Percentiles rank a stretch among this genome's conserved stretches.
Evolutionary conservation across 768 basidiomycete genomes (phyloP).

Genomic region (Mycena rebaudengoi): DNA sequence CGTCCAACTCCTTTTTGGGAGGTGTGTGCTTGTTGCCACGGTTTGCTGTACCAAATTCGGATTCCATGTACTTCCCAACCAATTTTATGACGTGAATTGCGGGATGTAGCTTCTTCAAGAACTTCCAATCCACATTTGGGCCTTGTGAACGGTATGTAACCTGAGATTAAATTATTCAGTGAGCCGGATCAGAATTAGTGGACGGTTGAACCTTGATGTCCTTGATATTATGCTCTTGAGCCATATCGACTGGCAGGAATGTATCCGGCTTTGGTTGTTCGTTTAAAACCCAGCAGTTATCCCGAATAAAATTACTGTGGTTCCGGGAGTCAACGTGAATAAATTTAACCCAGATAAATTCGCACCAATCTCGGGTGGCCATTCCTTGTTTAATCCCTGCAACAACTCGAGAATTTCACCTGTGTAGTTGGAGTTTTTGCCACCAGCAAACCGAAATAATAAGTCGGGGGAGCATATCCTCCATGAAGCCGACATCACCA

Average conservation of each 20-base stretch:
- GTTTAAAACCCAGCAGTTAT: conserved; percentile 44
- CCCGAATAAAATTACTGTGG: conserved; percentile 40
- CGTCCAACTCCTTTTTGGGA: background rate
- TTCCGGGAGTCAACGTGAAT: too few relatives aligned
- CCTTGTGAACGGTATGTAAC: conserved; percentile 42
- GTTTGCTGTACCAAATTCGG: conserved; percentile 31
- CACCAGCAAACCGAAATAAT: background rate
- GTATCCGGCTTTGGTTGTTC: conserved; percentile 30
- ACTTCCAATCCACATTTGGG: conserved; percentile 40
- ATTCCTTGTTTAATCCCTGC: too few relatives aligned
- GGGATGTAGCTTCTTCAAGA: conserved; percentile 42
- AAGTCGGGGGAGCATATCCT: background rate
- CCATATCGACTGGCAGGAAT: conserved; percentile 39
- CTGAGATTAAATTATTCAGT: conserved; percentile 7
- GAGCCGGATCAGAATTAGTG: too few relatives aligned
- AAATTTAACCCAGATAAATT: too few relatives aligned
- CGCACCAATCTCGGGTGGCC: too few relatives aligned
- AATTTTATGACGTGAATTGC: conserved; percentile 37
- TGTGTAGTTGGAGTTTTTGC: too few relatives aligned
- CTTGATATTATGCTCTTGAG: conserved; percentile 47
- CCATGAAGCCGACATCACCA: background rate
- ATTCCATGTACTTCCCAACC: conserved; percentile 36
- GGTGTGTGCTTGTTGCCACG: conserved; percentile 36
- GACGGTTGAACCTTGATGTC: conserved; percentile 48
- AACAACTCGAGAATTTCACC: too few relatives aligned